Evolutionary conservation across 1,284 basidiomycete genomes (phyloP).

Genomic region (Austroboletus rostrupii): DNA sequence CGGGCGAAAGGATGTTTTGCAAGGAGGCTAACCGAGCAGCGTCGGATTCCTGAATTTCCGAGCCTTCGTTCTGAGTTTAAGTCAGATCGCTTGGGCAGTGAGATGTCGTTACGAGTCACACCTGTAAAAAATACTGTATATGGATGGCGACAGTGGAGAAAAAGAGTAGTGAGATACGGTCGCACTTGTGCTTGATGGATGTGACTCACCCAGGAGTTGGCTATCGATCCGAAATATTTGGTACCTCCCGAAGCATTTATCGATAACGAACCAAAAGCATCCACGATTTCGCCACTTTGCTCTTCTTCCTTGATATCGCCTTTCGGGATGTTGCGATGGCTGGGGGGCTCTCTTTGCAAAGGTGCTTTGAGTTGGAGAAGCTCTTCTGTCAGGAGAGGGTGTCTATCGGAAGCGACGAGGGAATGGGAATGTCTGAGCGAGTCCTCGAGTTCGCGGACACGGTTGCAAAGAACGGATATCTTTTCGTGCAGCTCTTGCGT

Average conservation of each 20-base stretch:
- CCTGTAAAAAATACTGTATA: conserved; percentile 64
- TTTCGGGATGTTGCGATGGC: conserved; percentile 25
- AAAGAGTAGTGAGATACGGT: not conserved
- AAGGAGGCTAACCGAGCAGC: conserved; percentile 47
- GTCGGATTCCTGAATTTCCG: conserved; percentile 48
- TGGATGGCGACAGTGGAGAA: not conserved
- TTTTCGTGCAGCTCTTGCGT: conserved; percentile 81
- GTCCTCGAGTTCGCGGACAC: conserved; percentile 77
- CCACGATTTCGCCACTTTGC: conserved; percentile 62
- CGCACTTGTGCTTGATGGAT: not conserved
- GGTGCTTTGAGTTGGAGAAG: conserved; percentile 69
- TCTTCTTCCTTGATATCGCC: conserved; percentile 54
- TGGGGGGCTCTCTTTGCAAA: conserved; percentile 54
- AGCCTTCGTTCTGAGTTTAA: conserved; percentile 49
- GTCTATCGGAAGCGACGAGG: conserved; percentile 54
- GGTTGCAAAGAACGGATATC: conserved; percentile 67
- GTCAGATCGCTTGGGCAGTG: conserved; percentile 11
- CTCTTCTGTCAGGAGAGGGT: conserved; percentile 66
- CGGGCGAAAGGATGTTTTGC: conserved; percentile 52
- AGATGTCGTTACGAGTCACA: conserved; percentile 32
- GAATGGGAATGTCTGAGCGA: conserved; percentile 57
- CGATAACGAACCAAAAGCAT: conserved; percentile 72
- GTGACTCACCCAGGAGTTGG: conserved; percentile 64
- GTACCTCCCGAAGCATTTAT: conserved; percentile 65
- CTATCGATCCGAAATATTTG: conserved; percentile 70